Base-by-base conservation (phyloP, 2,329 filamentous ascomycete genomes). In the Aspergillus niger region DNA sequence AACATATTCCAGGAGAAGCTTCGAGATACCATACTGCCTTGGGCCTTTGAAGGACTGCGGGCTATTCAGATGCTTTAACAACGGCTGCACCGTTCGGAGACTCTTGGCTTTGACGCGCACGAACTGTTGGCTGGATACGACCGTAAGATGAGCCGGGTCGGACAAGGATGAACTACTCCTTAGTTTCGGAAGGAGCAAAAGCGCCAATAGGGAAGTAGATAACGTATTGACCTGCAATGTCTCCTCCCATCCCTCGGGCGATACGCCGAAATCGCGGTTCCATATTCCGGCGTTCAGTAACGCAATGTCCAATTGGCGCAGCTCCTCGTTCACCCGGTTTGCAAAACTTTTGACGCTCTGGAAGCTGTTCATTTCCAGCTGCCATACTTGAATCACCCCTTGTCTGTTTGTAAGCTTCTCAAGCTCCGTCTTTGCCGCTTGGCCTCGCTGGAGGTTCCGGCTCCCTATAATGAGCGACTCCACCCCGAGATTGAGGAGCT, bases 221-320 rank as follows among this genome's bases (percentile, higher is more conserved):
- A 88, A 72, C 1, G 81, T 77, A 67, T 88, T 87, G 64, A 86
- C 82, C 68, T 88, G 85, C 10, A 88, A 63, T 1, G 78, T 82
- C 56, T 80, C 74, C 60, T 85, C 83, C 74, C 78, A 85, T 5
- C 80, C 82, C 32, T 81, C 79, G 2, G 70, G 52, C 0, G 76
- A 77, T 1, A 67, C 58, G 2, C 60, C 63, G 62, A 77, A 81
- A 22, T 73, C 67, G 13, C 74, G 69, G 49, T 76, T 74, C 62
- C 76, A 76, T 5, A 80, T 55, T n/a, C 80, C 80, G 0, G 79
- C 80, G 59, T 81, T 82, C 2, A 83, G 69, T 1, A 83, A 63
- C 2, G 74, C 80, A 17, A 80, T 73, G 60, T 84, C 79, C 5
- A 84, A 67, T 8, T 71, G 70, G 5, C 72, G 65, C 1, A 82